Evolutionary conservation across 1,284 basidiomycete genomes (phyloP).

Genomic region (Austropuccinia psidii): DNA sequence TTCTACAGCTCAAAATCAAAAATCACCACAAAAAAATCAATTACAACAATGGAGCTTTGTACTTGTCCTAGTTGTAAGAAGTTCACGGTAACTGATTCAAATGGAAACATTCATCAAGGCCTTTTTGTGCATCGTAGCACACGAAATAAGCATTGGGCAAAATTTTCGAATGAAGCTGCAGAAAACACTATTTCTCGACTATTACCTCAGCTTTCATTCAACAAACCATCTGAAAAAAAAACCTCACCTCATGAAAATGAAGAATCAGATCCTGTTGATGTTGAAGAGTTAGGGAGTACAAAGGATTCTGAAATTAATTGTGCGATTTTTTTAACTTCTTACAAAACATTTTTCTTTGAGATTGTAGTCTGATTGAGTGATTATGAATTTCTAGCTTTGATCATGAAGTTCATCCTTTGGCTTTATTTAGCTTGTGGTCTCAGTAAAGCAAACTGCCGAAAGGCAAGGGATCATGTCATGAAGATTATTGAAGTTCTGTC

Average conservation of each 20-base stretch:
- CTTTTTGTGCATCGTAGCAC: not conserved
- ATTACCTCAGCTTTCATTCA: not conserved
- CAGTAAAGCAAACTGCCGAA: not conserved
- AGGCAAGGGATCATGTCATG: not conserved
- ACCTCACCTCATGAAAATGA: too few relatives aligned
- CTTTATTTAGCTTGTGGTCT: not conserved
- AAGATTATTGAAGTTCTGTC: too few relatives aligned
- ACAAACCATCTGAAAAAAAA: not conserved
- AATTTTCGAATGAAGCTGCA: not conserved
- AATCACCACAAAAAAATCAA: too few relatives aligned
- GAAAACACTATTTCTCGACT: not conserved
- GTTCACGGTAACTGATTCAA: not conserved
- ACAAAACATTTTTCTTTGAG: not conserved
- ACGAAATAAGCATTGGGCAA: not conserved
- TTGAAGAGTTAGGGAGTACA: too few relatives aligned
- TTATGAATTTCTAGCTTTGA: not conserved
- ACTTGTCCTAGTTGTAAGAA: not conserved
- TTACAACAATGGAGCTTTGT: not conserved
- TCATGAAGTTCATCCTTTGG: not conserved
- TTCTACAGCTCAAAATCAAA: too few relatives aligned
- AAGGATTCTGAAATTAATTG: too few relatives aligned
- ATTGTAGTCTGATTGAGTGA: not conserved
- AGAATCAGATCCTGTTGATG: too few relatives aligned
- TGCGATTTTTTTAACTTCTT: not conserved
- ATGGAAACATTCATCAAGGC: not conserved